phyloP scores from a whole-genome alignment of 495 filamentous ascomycete genomes.

The Viridothelium virens region DNA sequence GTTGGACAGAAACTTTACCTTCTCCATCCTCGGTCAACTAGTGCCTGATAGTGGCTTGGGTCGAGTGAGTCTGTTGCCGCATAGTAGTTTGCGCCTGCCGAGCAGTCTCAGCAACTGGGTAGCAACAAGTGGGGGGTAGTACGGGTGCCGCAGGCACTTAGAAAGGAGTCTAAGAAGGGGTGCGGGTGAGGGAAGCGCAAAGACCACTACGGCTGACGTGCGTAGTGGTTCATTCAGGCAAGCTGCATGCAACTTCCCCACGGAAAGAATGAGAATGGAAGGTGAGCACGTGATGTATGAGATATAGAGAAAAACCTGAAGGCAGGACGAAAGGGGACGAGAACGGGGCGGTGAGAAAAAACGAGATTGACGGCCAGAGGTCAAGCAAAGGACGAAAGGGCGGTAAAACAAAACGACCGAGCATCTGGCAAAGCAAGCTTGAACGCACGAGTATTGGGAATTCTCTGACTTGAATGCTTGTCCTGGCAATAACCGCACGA shows the following conservation, averaged over 20 bases:
- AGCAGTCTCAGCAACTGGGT: neutral
- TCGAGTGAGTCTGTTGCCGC: slow-evolving; percentile 59
- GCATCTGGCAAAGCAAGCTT: neutral
- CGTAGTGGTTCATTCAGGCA: neutral
- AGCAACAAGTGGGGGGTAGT: neutral
- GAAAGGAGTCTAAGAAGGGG: neutral
- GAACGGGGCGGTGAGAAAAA: neutral
- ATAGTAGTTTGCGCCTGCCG: slow-evolving; percentile 77
- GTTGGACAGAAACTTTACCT: slow-evolving; percentile 46
- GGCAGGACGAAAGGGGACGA: neutral
- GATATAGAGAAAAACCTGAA: neutral
- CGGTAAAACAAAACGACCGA: neutral
- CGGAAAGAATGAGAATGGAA: neutral
- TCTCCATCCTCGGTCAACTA: slow-evolving; percentile 87
- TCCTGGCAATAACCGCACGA: slow-evolving; percentile 39
- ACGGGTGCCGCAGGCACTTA: neutral
- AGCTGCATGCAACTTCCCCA: neutral
- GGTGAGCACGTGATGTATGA: neutral
- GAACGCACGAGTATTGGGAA: slow-evolving; percentile 36
- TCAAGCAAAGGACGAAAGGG: neutral
- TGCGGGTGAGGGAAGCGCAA: neutral
- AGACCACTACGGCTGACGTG: neutral
- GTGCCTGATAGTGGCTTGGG: slow-evolving; percentile 65
- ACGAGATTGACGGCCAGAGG: neutral
- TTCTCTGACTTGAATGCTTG: slow-evolving; percentile 32